phyloP scores from a whole-genome alignment of 2,329 filamentous ascomycete species.

The Pseudocercospora eumusae region DNA sequence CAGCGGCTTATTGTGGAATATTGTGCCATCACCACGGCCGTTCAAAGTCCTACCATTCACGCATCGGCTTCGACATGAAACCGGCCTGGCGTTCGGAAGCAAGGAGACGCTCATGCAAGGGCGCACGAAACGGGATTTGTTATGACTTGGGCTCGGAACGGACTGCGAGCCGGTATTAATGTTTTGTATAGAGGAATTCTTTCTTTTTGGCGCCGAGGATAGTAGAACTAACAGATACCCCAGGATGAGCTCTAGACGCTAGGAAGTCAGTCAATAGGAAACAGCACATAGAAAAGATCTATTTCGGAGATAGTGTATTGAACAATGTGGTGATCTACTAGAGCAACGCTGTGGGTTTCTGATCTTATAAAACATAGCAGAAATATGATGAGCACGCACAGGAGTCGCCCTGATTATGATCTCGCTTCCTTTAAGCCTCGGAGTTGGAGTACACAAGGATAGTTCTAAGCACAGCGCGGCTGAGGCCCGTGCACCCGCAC shows the following conservation, averaged over 20 bases:
- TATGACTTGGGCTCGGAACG: conserved; percentile 3
- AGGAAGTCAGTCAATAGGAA: conserved; percentile 1
- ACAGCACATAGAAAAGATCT: background rate
- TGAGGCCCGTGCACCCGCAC: background rate
- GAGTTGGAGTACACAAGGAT: background rate
- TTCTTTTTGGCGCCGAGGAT: background rate
- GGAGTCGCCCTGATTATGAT: too few relatives aligned
- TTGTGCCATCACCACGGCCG: conserved; percentile 35
- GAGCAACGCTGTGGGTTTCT: background rate
- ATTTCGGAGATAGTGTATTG: background rate
- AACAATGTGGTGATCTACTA: background rate
- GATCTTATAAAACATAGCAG: background rate
- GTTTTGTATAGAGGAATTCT: conserved; percentile 8
- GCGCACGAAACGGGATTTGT: background rate
- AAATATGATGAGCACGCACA: too few relatives aligned
- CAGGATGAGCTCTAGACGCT: background rate
- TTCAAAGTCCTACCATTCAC: background rate
- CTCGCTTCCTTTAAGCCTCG: background rate
- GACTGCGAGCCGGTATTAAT: conserved; percentile 5
- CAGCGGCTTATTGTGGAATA: conserved; percentile 60
- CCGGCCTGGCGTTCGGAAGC: conserved; percentile 4
- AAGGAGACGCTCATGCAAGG: conserved; percentile 10
- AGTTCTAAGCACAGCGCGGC: background rate
- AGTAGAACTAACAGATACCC: conserved; percentile 9
- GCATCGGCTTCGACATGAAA: background rate